These are phyloP conservation scores for Sporothrix globosa DNA, from an alignment of 2,329 filamentous ascomycete species.

Conservation along the genomic window DNA sequence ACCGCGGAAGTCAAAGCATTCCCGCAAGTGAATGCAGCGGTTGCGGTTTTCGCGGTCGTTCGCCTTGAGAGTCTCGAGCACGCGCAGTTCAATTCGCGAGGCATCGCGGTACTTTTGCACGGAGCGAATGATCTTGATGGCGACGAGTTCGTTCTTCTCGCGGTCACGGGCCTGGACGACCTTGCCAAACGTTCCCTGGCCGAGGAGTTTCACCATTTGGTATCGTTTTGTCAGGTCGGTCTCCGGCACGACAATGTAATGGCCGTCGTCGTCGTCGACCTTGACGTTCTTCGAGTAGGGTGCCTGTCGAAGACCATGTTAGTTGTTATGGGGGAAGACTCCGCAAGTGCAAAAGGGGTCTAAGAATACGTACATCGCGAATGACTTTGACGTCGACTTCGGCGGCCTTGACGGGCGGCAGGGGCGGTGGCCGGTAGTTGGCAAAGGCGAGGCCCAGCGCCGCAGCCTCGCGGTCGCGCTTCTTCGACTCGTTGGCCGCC, in stretches of 20 bases:
- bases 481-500: slow-evolving; percentile 78
- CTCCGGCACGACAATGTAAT: slow-evolving; percentile 91
- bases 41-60: slow-evolving; percentile 93
- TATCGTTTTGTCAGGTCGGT: slow-evolving; percentile 87
- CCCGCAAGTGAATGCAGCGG: slow-evolving; percentile 92
- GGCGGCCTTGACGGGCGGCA: slow-evolving; percentile 86
- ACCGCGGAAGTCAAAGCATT: slow-evolving; percentile 96
- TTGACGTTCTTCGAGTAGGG: slow-evolving; percentile 59
- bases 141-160: slow-evolving; percentile 74
- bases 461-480: slow-evolving; percentile 74
- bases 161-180: slow-evolving; percentile 91
- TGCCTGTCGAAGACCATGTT: slow-evolving; percentile 36
- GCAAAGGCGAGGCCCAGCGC: slow-evolving; percentile 70
- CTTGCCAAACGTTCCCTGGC: slow-evolving; percentile 97
- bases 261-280: slow-evolving; percentile 93
- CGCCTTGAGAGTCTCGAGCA: slow-evolving; percentile 85
- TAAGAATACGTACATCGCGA: slow-evolving; percentile 58
- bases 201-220: slow-evolving; percentile 83
- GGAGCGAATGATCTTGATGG: slow-evolving; percentile 97
- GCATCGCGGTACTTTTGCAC: slow-evolving; percentile 98
- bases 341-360: neutral
- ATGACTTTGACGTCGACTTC: slow-evolving; percentile 70
- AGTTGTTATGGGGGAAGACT: neutral
- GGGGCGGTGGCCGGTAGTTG: slow-evolving; percentile 82
- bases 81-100: slow-evolving; percentile 88